phyloP scores from a whole-genome alignment of 2,329 filamentous ascomycete species.

The Microcyclosporella mali region DNA sequence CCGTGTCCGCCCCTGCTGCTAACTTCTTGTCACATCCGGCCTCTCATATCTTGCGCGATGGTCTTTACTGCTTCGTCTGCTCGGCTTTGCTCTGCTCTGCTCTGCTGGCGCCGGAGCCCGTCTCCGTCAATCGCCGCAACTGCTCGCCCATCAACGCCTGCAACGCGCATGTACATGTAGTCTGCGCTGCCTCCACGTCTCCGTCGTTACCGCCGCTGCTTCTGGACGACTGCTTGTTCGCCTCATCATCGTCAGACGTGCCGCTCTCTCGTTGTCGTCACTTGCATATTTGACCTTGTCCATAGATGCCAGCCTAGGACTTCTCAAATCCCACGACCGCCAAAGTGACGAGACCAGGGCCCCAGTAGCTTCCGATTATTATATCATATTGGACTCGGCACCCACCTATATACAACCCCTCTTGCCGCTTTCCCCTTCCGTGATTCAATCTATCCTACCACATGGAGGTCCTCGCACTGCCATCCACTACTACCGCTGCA shows the following conservation, averaged over 20 bases:
- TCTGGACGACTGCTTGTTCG: background rate
- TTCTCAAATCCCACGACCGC: conserved; percentile 1
- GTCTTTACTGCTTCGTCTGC: background rate
- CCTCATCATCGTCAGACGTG: background rate
- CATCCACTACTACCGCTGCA: conserved; percentile 4
- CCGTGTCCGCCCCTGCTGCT: background rate
- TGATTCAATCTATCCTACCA: conserved; percentile 3
- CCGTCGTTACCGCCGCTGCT: no score
- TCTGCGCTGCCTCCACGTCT: background rate
- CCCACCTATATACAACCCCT: conserved; percentile 9
- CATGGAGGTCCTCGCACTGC: conserved; percentile 8
- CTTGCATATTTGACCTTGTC: background rate
- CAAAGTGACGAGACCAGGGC: background rate
- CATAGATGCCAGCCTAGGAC: background rate
- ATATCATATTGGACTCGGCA: conserved; percentile 1
- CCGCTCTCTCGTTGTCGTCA: conserved; percentile 8
- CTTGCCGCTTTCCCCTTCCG: background rate
- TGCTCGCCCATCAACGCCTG: background rate
- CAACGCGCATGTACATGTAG: background rate
- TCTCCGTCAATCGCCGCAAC: background rate
- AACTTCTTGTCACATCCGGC: no score
- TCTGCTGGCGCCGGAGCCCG: conserved; percentile 1
- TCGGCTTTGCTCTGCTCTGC: background rate
- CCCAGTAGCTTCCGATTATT: background rate
- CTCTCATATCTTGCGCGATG: no score